Base-by-base conservation (phyloP, 192 early-diverging fungal species). In the Coemansia sp. region DNA sequence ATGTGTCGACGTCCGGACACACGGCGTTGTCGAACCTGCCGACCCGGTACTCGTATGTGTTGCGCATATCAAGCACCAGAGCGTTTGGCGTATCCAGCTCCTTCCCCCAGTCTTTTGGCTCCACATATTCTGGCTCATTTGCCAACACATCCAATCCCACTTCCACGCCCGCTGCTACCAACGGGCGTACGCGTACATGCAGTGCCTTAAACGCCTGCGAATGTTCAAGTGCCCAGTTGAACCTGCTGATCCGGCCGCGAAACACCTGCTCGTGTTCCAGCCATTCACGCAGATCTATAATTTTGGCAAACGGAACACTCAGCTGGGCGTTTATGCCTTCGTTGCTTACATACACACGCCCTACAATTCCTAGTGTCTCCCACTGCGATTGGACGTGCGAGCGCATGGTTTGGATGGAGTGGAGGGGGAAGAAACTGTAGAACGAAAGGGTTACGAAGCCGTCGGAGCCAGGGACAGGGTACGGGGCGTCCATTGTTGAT, bases 261-360 rank as follows among this genome's bases (percentile, higher is more conserved):
- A 64, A 70, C 48, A 73, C 62, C 11, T 75, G 20, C 66, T 70
- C 48, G 2, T 57, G 5, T 57, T 81, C 71, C 15, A 85, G 81
- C 74, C 85, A 90, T n/a, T 62, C 21, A 44, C 84, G 85, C 34
- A 92, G 68, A 2, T 53, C 23, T 2, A 56, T 68, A 4, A 86
- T 64, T 19, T 83, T 76, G 9, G 78, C 69, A 20, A 70, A 63
- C 47, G 89, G 89, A 52, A 87, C 85, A 47, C 87, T 86, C 10
- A 91, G 78, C 72, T 92, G 91, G n/a, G 88, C 89, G 66, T 92
- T 92, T 74, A 92, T 87, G 0, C 91, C 91, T 71, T 92, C 86
- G 4, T 78, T 65, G 17, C 85, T 84, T 17, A 92, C 69, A 66
- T 92, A 92, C 42, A 92, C 88, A 12, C 91, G 84, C 6, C 91